Conservation (phyloP, 2,329 filamentous ascomycete species). For the Scortechinia acanthostroma region DNA sequence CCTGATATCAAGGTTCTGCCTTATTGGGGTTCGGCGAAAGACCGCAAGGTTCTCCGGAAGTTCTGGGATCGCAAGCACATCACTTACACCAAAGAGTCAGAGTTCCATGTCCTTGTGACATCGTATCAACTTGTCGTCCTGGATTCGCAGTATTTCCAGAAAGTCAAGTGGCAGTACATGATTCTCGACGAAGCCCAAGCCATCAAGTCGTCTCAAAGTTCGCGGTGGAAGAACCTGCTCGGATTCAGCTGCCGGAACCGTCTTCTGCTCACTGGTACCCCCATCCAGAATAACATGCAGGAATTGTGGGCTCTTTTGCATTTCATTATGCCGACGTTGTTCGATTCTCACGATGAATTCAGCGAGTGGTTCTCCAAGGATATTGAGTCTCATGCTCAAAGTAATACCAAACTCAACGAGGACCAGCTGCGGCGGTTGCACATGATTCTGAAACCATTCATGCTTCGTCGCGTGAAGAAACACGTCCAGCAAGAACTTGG, state of each 20-base stretch:
- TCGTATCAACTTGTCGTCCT: conserved; percentile 96
- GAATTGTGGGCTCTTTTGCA: conserved; percentile 94
- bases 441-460: conserved; percentile 99
- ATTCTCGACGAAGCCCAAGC: conserved; percentile 97
- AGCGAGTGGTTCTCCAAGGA: conserved; percentile 93
- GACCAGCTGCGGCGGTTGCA: conserved; percentile 93
- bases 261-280: conserved; percentile 86
- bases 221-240: conserved; percentile 90
- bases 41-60: conserved; percentile 91
- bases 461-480: conserved; percentile 99
- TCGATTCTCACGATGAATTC: conserved; percentile 88
- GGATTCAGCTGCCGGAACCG: conserved; percentile 94
- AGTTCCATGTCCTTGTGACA: conserved; percentile 92
- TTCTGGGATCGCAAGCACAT: conserved; percentile 99
- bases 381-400: conserved; percentile 96
- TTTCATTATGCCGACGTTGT: conserved; percentile 99
- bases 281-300: conserved; percentile 99
- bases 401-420: conserved; percentile 98
- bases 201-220: conserved; percentile 96
- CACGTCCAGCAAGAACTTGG: conserved; percentile 98
- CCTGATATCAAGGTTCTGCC: conserved; percentile 90
- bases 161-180: conserved; percentile 99
- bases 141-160: conserved; percentile 95
- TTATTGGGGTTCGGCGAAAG: conserved; percentile 92
- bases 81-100: conserved; percentile 85